A percentile compares a stretch with the other conserved stretches of the same genome.
These are phyloP conservation scores for Rhodosorus marinus DNA, from an alignment of 23 red algal genomes.

Conservation along the genomic window DNA sequence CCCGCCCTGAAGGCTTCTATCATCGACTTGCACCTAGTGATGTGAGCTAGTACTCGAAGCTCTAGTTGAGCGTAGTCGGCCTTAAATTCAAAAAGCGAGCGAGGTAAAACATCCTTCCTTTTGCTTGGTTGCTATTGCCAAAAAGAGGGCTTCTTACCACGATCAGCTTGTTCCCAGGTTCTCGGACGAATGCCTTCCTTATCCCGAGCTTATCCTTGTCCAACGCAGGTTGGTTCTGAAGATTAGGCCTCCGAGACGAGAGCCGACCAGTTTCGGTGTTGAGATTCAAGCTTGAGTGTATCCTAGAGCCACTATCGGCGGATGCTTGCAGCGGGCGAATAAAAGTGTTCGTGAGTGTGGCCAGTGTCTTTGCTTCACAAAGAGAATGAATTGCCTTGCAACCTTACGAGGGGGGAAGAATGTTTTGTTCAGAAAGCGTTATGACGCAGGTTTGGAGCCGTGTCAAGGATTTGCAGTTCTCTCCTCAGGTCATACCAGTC, in stretches of 20 bases:
- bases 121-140: no score
- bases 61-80: slow-evolving; percentile 89
- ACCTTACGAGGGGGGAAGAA: no score
- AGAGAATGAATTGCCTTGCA: slow-evolving; percentile 38
- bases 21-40: slow-evolving; percentile 69
- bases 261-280: slow-evolving; percentile 85
- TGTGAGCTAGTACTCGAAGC: slow-evolving; percentile 64
- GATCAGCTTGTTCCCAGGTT: slow-evolving; percentile 53
- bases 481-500: no score
- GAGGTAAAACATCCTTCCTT: no score
- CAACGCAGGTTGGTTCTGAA: slow-evolving; percentile 82
- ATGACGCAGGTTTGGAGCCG: no score
- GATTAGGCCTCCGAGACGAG: slow-evolving; percentile 60
- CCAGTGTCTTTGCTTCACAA: slow-evolving; percentile 28
- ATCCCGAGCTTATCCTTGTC: slow-evolving; percentile 79
- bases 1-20: slow-evolving; percentile 63
- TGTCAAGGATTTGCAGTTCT: no score
- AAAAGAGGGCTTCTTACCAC: no score
- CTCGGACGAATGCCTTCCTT: slow-evolving; percentile 50
- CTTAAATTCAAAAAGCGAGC: no score
- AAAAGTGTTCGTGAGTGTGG: slow-evolving; percentile 44
- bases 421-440: no score
- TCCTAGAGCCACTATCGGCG: slow-evolving; percentile 32
- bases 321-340: slow-evolving; percentile 53
- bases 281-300: slow-evolving; percentile 72